Conservation (phyloP, 1,284 basidiomycete genomes). For the Athelia psychrophila region DNA sequence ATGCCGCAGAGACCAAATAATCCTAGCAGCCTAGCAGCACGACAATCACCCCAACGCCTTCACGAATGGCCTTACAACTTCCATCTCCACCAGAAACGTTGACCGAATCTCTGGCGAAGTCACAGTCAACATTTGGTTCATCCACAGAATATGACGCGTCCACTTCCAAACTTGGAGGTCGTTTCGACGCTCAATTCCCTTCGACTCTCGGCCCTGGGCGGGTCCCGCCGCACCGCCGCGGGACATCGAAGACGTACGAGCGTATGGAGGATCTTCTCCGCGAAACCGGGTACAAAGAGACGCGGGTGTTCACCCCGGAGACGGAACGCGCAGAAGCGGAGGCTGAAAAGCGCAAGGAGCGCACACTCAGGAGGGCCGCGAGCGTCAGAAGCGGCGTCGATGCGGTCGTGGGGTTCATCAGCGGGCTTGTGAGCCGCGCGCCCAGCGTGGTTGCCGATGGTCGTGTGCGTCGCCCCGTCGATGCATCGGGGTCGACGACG, state of each 20-base stretch:
- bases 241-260: too few relatives aligned
- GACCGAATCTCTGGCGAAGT: too few relatives aligned
- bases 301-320: slow-evolving; percentile 83
- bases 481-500: too few relatives aligned
- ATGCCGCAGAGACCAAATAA: background rate
- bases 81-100: background rate
- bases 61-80: background rate
- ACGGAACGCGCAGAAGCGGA: slow-evolving; percentile 46
- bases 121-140: too few relatives aligned
- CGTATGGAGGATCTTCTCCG: slow-evolving; percentile 78
- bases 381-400: slow-evolving; percentile 38
- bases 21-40: background rate
- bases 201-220: slow-evolving; percentile 52
- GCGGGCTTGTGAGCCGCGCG: slow-evolving; percentile 46
- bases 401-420: slow-evolving; percentile 56
- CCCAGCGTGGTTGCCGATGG: background rate
- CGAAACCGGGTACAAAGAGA: slow-evolving; percentile 89
- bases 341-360: slow-evolving; percentile 17
- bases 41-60: background rate
- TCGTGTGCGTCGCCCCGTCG: too few relatives aligned
- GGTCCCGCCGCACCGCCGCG: slow-evolving; percentile 69
- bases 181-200: too few relatives aligned
- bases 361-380: slow-evolving; percentile 10
- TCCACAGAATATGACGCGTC: too few relatives aligned
- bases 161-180: too few relatives aligned